phyloP scores from a whole-genome alignment of 2,329 filamentous ascomycete genomes.

The Ophiostoma montium region DNA sequence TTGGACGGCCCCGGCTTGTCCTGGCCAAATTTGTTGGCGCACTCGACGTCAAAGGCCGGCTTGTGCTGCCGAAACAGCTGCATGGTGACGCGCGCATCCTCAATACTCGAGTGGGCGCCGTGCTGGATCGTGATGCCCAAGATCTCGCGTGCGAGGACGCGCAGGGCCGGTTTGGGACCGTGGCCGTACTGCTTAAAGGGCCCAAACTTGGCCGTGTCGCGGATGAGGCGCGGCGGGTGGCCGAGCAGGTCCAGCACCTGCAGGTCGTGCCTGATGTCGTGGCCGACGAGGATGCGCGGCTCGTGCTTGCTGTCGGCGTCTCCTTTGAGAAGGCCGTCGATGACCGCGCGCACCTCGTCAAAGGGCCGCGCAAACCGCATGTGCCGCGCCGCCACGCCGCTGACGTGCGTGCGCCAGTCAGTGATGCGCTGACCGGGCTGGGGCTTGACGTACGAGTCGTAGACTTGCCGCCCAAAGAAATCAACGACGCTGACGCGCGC shows the following conservation, averaged over 20 bases:
- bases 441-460: conserved; percentile 82
- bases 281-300: conserved; percentile 59
- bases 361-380: conserved; percentile 59
- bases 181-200: conserved; percentile 56
- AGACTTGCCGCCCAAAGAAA: conserved; percentile 82
- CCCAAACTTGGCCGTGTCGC: conserved; percentile 70
- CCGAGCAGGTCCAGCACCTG: conserved; percentile 61
- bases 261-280: conserved; percentile 70
- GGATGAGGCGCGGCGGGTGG: conserved; percentile 63
- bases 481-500: conserved; percentile 85
- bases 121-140: conserved; percentile 48
- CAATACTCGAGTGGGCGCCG: conserved; percentile 50
- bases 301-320: conserved; percentile 2
- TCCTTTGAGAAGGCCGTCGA: conserved; percentile 54
- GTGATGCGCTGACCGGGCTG: conserved; percentile 63
- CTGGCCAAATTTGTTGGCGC: conserved; percentile 49
- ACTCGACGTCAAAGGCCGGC: conserved; percentile 69
- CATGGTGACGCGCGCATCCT: conserved; percentile 86
- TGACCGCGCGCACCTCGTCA: conserved; percentile 59
- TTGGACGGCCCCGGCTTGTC: conserved; percentile 2
- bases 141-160: conserved; percentile 40
- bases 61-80: conserved; percentile 74
- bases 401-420: conserved; percentile 81
- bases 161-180: conserved; percentile 55
- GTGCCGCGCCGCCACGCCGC: conserved; percentile 62